Evolutionary conservation across 2,329 filamentous ascomycete genomes (phyloP).

Genomic region (Tolypocladium tropicale): DNA sequence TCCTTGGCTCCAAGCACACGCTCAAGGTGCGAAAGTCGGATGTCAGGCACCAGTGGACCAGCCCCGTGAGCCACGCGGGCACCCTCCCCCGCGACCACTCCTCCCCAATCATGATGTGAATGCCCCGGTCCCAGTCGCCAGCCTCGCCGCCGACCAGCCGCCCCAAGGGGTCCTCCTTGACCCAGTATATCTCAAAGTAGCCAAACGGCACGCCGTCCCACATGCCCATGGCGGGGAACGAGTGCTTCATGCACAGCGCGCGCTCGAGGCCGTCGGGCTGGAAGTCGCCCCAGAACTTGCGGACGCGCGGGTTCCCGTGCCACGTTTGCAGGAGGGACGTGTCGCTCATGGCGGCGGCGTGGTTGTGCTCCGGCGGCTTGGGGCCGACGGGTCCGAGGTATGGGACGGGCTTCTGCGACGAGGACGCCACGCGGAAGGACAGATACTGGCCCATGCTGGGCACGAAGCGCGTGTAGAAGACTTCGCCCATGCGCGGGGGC

Average conservation of each 20-base stretch:
- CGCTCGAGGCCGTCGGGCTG: constrained; percentile 55
- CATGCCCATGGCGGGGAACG: constrained; percentile 82
- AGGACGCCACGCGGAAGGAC: constrained; percentile 75
- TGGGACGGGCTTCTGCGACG: constrained; percentile 51
- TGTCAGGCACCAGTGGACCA: constrained; percentile 79
- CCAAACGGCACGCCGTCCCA: constrained; percentile 96
- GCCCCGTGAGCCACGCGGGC: constrained; percentile 67
- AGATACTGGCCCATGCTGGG: constrained; percentile 76
- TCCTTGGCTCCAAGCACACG: constrained; percentile 76
- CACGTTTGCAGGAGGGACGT: constrained; percentile 62
- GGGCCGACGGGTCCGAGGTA: constrained; percentile 50
- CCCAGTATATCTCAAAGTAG: constrained; percentile 98
- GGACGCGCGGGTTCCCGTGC: constrained; percentile 80
- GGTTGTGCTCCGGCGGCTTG: constrained; percentile 25
- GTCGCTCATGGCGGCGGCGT: constrained; percentile 39
- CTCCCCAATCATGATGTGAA: constrained; percentile 86
- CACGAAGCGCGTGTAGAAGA: constrained; percentile 82
- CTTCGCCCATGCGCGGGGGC: constrained; percentile 79
- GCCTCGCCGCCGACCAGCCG: constrained; percentile 54
- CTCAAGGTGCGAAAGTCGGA: constrained; percentile 72
- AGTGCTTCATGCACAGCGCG: constrained; percentile 58
- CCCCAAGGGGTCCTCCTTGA: constrained; percentile 79
- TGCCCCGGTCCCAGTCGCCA: constrained; percentile 74
- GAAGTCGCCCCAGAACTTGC: constrained; percentile 71
- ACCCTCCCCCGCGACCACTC: constrained; percentile 84